Percentiles rank a stretch among this genome's conserved stretches.
These are phyloP conservation scores for Hypoxylon cercidicola DNA, from an alignment of 495 filamentous ascomycete species.

Conservation along the genomic window DNA sequence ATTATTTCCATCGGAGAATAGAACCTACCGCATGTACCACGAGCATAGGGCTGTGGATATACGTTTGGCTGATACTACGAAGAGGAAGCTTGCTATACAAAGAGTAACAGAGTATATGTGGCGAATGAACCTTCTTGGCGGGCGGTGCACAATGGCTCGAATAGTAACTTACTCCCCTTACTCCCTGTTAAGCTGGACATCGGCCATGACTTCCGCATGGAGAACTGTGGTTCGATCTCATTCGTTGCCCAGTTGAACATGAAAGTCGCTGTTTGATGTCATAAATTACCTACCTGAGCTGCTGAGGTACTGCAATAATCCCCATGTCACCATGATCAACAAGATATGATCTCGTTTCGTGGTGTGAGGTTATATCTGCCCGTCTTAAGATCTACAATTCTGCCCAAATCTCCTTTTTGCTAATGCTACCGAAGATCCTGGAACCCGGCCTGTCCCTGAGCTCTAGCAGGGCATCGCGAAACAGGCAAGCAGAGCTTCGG, in stretches of 20 bases:
- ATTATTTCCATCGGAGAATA: neutral
- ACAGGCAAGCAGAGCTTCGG: conserved; percentile 13
- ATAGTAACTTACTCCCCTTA: conserved; percentile 8
- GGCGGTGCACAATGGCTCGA: conserved; percentile 18
- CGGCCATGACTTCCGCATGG: conserved; percentile 33
- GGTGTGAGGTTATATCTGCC: conserved; percentile 30
- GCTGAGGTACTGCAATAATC: conserved; percentile 18
- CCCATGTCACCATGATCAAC: conserved; percentile 24
- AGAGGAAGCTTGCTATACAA: neutral
- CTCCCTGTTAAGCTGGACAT: conserved; percentile 14
- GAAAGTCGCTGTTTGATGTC: conserved; percentile 30
- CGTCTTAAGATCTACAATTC: conserved; percentile 32
- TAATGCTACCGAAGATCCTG: conserved; percentile 14
- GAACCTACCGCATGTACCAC: neutral
- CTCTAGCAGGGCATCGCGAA: conserved; percentile 16
- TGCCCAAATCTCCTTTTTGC: conserved; percentile 16
- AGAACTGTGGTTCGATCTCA: conserved; percentile 21
- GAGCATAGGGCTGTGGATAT: conserved; percentile 20
- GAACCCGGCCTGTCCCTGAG: conserved; percentile 17
- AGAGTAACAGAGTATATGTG: conserved; percentile 5
- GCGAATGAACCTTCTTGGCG: conserved; percentile 9
- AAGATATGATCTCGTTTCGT: conserved; percentile 26
- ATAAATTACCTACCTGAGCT: too few relatives aligned
- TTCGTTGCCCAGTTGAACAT: conserved; percentile 14
- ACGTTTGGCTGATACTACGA: conserved; percentile 2